Percentiles rank a stretch among this genome's conserved stretches.
Evolutionary conservation across 345 rosid genomes (phyloP).

Genomic region (Anacardium occidentale): DNA sequence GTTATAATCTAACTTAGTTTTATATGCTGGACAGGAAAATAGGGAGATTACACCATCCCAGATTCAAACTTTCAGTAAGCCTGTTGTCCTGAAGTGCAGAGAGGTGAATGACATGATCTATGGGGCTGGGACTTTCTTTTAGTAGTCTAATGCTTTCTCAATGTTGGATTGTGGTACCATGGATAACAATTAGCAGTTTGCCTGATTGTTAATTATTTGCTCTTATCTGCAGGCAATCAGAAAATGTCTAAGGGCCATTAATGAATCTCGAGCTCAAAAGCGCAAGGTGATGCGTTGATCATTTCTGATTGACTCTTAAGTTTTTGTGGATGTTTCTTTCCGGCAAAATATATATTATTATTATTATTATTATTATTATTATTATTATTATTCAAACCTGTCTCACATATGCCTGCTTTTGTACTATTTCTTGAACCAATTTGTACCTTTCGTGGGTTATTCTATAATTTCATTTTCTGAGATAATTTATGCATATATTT

Average conservation of each 20-base stretch:
- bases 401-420: background rate
- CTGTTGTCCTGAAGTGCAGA: constrained; percentile 71
- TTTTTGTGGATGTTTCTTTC: constrained; percentile 1
- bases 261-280: constrained; percentile 94
- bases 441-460: constrained; percentile 9
- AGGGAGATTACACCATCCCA: constrained; percentile 71
- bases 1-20: constrained; percentile 20
- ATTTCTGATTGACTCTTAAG: constrained; percentile 3
- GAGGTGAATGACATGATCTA: constrained; percentile 57
- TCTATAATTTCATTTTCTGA: background rate
- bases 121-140: constrained; percentile 8
- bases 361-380: too few relatives aligned
- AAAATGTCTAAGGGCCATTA: constrained; percentile 86
- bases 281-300: constrained; percentile 65
- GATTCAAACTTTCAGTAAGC: constrained; percentile 55
- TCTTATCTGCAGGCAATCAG: constrained; percentile 62
- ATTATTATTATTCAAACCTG: constrained; percentile 3
- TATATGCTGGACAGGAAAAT: constrained; percentile 59
- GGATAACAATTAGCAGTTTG: background rate
- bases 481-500: background rate
- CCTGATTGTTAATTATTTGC: constrained; percentile 17
- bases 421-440: background rate
- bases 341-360: background rate
- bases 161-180: background rate
- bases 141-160: background rate